Base-by-base conservation (phyloP, 139 green algal genomes). In the Chlorella sp. region DNA sequence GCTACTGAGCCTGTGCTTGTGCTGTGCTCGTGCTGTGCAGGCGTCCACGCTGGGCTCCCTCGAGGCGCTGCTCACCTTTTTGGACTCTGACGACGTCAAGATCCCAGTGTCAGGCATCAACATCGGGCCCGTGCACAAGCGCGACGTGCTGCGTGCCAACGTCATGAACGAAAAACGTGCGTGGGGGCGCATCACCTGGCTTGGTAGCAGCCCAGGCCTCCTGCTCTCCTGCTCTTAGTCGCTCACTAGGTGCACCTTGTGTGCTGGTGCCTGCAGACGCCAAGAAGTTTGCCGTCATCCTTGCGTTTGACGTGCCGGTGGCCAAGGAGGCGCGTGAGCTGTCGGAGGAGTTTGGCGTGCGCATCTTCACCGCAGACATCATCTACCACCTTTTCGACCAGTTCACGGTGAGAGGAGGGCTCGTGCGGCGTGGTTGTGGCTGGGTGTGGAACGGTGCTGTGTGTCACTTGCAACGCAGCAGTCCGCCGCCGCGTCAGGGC, bases 321-420 rank as follows among this genome's bases (percentile, higher is more conserved):
- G 91, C 73, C 26, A 86, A 42, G 29, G 74, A 84, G 61, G 74
- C 79, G 14, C 31, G 60, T 5, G 79, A 81, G 65, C 84, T 97
- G 75, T 83, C 94, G 0, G 86, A 97, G 49, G 89, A 95, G 73
- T 72, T 93, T 67, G 87, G 88, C 14, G 95, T 99, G 22, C 85
- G 77, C 29, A 89, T 99, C 72, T 97, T 99, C 80, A 98, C 93
- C 0, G 95, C 95, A 20, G 95, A 99, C 86, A 99, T 99, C 87
- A 99, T 99, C 82, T 99, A 99, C 84, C 95, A 99, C 89, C 88
- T 99, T 27, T 99, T 99, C 66, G 95, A 99, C 87, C 93, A 97
- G 77, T 97, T 97, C 85, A 95, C 70, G 5, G 78, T 77, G 42
- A 55, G 71, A 3, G 10, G 10, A 55, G 42, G 62, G n/a, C n/a